Evolutionary conservation across 768 basidiomycete species (phyloP), one percentile per base, ranked within the genome.

Genomic region (Neoboletus subvelutipes): DNA sequence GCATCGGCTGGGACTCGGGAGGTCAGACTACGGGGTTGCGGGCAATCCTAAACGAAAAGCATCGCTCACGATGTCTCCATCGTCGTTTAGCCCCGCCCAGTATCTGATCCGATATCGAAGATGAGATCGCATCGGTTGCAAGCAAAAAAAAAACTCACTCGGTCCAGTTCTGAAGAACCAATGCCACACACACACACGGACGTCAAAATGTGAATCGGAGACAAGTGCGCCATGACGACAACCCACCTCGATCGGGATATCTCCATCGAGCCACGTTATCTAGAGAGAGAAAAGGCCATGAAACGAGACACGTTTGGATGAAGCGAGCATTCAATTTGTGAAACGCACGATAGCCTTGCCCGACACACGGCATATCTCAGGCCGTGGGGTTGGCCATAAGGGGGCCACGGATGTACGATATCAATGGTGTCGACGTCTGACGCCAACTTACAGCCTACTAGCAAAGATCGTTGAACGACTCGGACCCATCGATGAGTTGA

Each of bases 191-290:
- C 49, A 37, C 24, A 2, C 11, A 50, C 26, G 6, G 24, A 18
- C 24, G 6, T 17, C 28, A 39, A 4, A 18, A 36, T 18, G 33
- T 18, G 18, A 29, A 11, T 22, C 2, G 6, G 20, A 5, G 8
- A 49, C 8, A 8, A 17, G 22, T 26, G n/a, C n/a, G n/a, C n/a
- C n/a, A n/a, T n/a, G n/a, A 29, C 29, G 18, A 29, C 37, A 10
- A 51, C 64, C 34, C 52, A 75, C 77, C 52, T 64, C 20, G n/a
- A n/a, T n/a, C n/a, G 2, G 84, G 85, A 62, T 88, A 87, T 64
- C 85, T 86, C 1, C 72, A 72, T 60, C 83, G 80, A 0, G 76
- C 86, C 3, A 84, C 77, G 57, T 90, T 89, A 71, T 90, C 86
- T 87, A 2, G 17, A 22, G 17, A 17, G 6, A 18, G 15, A 18